These are phyloP conservation scores for Hevea brasiliensis DNA, from an alignment of 345 rosid species.

Conservation along the genomic window DNA sequence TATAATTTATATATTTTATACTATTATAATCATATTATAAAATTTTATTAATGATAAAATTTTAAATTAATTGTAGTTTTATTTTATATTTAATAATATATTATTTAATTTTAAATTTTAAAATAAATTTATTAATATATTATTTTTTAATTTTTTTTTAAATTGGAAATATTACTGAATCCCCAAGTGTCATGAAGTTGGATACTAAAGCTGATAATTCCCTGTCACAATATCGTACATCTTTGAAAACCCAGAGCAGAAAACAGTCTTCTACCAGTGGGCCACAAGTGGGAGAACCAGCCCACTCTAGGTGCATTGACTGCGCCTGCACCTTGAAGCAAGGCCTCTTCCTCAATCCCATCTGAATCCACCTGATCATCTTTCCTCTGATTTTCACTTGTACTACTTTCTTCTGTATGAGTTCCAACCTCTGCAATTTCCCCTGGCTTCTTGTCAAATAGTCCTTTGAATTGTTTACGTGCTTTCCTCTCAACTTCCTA, in stretches of 20 bases:
- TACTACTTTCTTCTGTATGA: conserved; percentile 20
- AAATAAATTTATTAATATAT: too few species aligned
- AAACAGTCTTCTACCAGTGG: conserved; percentile 39
- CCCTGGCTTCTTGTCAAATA: conserved; percentile 95
- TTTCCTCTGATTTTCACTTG: conserved; percentile 18
- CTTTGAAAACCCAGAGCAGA: conserved; percentile 45
- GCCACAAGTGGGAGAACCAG: conserved; percentile 54
- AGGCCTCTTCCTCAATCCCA: conserved; percentile 25
- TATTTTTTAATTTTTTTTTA: too few species aligned
- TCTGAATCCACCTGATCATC: conserved; percentile 24
- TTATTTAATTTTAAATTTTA: too few species aligned
- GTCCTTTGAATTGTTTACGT: conserved; percentile 84
- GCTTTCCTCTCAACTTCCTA: conserved; percentile 80
- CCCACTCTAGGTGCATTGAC: conserved; percentile 32
- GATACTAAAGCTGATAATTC: neutral
- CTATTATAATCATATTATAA: too few species aligned
- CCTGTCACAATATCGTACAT: conserved; percentile 47
- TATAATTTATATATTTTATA: too few species aligned
- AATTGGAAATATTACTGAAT: too few species aligned
- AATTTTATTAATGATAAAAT: too few species aligned
- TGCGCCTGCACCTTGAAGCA: conserved; percentile 27
- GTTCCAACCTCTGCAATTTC: conserved; percentile 47
- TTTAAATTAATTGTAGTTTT: too few species aligned
- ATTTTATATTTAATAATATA: too few species aligned
- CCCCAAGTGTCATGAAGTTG: neutral